These are phyloP conservation scores for Pachyrhizus erosus DNA, from an alignment of 306 rosid genomes.

Conservation along the genomic window DNA sequence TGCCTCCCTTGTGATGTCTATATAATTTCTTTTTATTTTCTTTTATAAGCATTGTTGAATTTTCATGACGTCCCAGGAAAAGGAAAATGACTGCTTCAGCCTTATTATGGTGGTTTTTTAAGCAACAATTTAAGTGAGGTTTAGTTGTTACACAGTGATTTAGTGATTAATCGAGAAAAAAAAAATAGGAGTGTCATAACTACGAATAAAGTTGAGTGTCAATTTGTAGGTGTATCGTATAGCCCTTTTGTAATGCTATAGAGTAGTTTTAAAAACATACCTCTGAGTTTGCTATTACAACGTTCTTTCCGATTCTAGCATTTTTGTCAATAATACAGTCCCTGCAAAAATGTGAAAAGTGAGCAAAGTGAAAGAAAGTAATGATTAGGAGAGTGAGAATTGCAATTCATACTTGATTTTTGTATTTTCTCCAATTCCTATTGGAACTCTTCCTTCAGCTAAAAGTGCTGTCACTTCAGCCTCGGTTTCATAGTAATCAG, in stretches of 20 bases:
- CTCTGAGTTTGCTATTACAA: constrained; percentile 79
- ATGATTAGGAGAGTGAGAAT: constrained; percentile 20
- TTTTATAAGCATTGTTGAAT: background rate
- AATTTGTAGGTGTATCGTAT: background rate
- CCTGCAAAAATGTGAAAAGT: constrained; percentile 55
- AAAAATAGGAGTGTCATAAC: background rate
- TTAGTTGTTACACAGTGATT: background rate
- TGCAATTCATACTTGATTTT: constrained; percentile 65
- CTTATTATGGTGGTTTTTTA: background rate
- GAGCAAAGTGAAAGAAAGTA: constrained; percentile 35
- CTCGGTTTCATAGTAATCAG: constrained; percentile 89
- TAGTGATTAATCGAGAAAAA: background rate
- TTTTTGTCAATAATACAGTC: constrained; percentile 94
- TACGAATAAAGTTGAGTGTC: background rate
- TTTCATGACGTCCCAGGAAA: background rate
- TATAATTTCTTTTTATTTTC: background rate
- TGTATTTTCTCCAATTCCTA: constrained; percentile 91
- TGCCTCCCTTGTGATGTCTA: background rate
- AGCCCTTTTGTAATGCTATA: background rate
- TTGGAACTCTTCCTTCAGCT: constrained; percentile 89
- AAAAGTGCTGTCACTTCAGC: constrained; percentile 64
- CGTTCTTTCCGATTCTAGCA: constrained; percentile 87
- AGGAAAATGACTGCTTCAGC: background rate
- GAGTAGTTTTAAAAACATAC: constrained; percentile 46
- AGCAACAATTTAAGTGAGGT: background rate